Base-by-base conservation (phyloP, 371 early-diverging fungal genomes). In the Funneliformis caledonium region DNA sequence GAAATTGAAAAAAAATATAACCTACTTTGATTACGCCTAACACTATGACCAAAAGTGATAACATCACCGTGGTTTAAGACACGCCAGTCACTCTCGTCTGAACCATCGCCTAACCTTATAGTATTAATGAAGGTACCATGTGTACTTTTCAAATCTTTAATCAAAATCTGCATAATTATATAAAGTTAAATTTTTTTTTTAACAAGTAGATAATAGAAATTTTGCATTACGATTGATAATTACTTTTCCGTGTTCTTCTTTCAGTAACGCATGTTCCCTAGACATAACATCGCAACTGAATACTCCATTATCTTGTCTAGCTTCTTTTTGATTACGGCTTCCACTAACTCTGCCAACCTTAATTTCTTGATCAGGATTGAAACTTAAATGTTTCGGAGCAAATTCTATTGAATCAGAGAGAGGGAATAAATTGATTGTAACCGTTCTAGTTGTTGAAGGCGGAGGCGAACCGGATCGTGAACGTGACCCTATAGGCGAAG, bases 91-190 rank as follows among this genome's bases (percentile, higher is more conserved):
- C 78, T 77, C 31, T 60, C 65, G 6, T 22, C n/a, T 48, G 67
- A 12, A 19, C 78, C 78, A 45, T 80, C 60, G 0, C 72, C 72
- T n/a, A 80, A 19, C 4, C 80, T 37, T 56, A 9, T 26, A 60
- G 11, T 70, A 72, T 80, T 80, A 14, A 80, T 45, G n/a, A 80
- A 80, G 72, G 80, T 80, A 59, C 80, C 80, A 70, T 80, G 80
- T 4, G 80, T 80, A 61, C 80, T 80, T 61, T 61, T 80, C 43
- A 68, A 37, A 60, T 80, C 80, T 72, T 80, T 80, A 45, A 80
- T 80, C 31, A 47, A 47, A 60, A 80, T 80, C 80, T 80, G 11
- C 19, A 76, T 43, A 31, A 16, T 48, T 7, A 73, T 48, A 31
- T 52, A 50, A 22, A 31, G 1, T 61, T 47, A 7, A 43, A 10